phyloP scores from a whole-genome alignment of 2,329 filamentous ascomycete species.

The Monilinia polystroma region DNA sequence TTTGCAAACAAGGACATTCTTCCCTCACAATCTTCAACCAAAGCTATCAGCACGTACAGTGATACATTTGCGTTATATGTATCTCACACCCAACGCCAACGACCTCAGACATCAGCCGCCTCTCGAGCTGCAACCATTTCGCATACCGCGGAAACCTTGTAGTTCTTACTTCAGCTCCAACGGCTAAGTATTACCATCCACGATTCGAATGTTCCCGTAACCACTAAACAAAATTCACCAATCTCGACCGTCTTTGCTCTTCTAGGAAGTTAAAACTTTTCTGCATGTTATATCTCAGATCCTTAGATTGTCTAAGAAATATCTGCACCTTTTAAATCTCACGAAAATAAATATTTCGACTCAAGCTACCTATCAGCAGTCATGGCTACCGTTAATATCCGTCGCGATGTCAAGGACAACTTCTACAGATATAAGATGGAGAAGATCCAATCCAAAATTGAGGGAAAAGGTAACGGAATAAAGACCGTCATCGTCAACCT shows the following conservation, averaged over 20 bases:
- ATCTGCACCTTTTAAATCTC: slow-evolving; percentile 27
- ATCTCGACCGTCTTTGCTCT: slow-evolving; percentile 55
- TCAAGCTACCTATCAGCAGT: slow-evolving; percentile 49
- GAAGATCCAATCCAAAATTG: slow-evolving; percentile 96
- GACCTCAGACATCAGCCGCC: slow-evolving; percentile 92
- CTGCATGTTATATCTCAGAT: slow-evolving; percentile 46
- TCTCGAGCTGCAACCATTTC: slow-evolving; percentile 95
- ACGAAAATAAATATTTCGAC: slow-evolving; percentile 28
- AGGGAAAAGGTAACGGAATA: slow-evolving; percentile 99
- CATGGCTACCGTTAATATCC: slow-evolving; percentile 98
- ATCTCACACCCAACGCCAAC: slow-evolving; percentile 61
- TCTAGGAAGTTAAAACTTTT: slow-evolving; percentile 41
- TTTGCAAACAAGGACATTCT: slow-evolving; percentile 9
- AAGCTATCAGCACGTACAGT: slow-evolving; percentile 36
- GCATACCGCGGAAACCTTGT: slow-evolving; percentile 92
- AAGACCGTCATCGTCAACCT: slow-evolving; percentile 98
- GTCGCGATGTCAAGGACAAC: slow-evolving; percentile 94
- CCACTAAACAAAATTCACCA: slow-evolving; percentile 45
- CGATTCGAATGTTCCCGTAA: slow-evolving; percentile 39
- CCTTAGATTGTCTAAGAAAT: slow-evolving; percentile 33
- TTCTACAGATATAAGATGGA: slow-evolving; percentile 99
- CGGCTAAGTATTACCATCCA: slow-evolving; percentile 64
- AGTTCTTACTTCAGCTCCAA: slow-evolving; percentile 85
- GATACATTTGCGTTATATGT: slow-evolving; percentile 42
- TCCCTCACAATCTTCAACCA: slow-evolving; percentile 33